phyloP scores from a whole-genome alignment of 1,284 basidiomycete genomes.

The Malassezia sympodialis region DNA sequence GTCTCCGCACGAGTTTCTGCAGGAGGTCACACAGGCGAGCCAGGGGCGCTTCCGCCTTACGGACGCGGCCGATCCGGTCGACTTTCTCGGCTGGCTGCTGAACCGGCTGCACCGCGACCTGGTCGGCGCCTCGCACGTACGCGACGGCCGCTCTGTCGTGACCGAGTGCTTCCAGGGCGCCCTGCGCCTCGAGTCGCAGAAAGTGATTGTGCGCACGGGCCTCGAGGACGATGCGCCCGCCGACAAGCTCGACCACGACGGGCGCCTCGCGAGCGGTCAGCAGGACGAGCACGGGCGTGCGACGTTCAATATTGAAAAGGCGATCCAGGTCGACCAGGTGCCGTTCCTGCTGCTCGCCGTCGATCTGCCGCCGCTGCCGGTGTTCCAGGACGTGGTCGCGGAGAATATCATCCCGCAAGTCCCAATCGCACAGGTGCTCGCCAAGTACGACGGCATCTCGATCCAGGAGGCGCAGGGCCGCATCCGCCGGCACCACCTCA shows the following conservation, averaged over 20 bases:
- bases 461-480: constrained; percentile 30
- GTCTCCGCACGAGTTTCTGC: constrained; percentile 91
- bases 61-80: constrained; percentile 86
- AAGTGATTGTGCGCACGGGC: constrained; percentile 57
- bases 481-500: constrained; percentile 69
- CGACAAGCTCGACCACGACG: constrained; percentile 27
- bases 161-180: constrained; percentile 90
- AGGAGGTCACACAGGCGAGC: constrained; percentile 82
- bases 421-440: constrained; percentile 75
- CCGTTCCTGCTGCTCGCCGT: constrained; percentile 92
- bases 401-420: constrained; percentile 99
- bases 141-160: constrained; percentile 55
- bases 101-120: constrained; percentile 85
- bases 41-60: constrained; percentile 81
- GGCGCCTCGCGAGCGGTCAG: constrained; percentile 29
- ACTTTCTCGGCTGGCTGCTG: constrained; percentile 90
- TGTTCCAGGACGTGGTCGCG: constrained; percentile 84
- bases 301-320: constrained; percentile 32
- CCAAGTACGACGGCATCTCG: constrained; percentile 76
- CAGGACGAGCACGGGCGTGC: constrained; percentile 28
- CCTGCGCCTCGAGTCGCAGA: constrained; percentile 82
- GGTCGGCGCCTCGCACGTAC: constrained; percentile 55
- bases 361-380: constrained; percentile 85
- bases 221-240: constrained; percentile 18
- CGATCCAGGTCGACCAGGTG: constrained; percentile 67